These are phyloP conservation scores for Stellera chamaejasme DNA, from an alignment of 345 rosid species.

Conservation along the genomic window DNA sequence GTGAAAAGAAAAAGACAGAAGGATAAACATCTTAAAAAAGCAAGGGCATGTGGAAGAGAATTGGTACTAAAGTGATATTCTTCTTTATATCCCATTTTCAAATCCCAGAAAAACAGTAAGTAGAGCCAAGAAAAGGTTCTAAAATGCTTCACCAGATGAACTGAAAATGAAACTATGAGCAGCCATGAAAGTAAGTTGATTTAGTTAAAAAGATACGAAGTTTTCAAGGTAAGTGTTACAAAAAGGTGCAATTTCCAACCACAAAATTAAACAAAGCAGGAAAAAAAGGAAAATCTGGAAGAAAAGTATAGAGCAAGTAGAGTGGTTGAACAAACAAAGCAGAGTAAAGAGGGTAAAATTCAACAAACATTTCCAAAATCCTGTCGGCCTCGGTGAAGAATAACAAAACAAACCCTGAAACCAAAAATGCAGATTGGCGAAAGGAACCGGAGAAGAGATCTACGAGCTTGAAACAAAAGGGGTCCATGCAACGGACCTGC, in stretches of 20 bases:
- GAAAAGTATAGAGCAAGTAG: neutral
- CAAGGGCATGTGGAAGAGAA: constrained; percentile 18
- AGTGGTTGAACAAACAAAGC: constrained; percentile 24
- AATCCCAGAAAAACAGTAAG: constrained; percentile 13
- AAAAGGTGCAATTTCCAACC: neutral
- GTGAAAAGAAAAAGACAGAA: constrained; percentile 2
- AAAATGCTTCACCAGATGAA: constrained; percentile 5
- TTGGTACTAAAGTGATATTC: constrained; percentile 25
- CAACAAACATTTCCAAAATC: neutral
- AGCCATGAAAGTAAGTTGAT: neutral
- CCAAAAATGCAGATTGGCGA: neutral
- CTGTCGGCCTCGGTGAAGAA: constrained; percentile 1
- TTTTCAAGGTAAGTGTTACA: neutral
- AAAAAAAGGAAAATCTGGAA: neutral
- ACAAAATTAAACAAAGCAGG: neutral
- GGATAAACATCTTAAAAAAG: constrained; percentile 15
- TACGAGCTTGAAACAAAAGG: neutral
- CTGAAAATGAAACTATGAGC: neutral
- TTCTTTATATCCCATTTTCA: constrained; percentile 26
- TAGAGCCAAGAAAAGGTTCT: constrained; percentile 3
- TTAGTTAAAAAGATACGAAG: neutral
- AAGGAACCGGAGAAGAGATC: neutral
- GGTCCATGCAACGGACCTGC: constrained; percentile 1
- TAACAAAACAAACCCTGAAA: neutral
- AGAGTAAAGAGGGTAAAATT: neutral